Evolutionary conservation across 2,329 filamentous ascomycete species (phyloP), one percentile per base, ranked within the genome.

Genomic region (Rutstroemia sp.): DNA sequence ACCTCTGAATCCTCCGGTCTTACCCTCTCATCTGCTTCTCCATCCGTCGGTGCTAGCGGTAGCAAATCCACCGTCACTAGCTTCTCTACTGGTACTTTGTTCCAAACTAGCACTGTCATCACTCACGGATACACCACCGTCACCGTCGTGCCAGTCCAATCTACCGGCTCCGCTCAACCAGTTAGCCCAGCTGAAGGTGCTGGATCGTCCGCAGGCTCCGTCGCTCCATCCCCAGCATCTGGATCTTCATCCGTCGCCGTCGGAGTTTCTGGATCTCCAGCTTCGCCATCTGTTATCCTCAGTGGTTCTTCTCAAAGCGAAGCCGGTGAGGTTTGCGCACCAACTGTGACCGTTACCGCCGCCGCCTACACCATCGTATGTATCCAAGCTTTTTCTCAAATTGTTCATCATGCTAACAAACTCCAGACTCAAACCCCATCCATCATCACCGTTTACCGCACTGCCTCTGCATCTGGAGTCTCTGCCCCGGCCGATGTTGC

Each of bases 321-420:
- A 9, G 30, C 10, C 12, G 30, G 38, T 53, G 42, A 47, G 21
- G 51, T 37, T 47, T 53, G 51, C 25, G 16, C 42, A 53, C 47
- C 51, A n/a, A 14, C 47, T 19, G 25, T 53, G 25, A 51, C 49
- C 19, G 19, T 51, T 27, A 39, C 49, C 6, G 49, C 49, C 27
- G 38, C 49, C 19, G 34, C 49, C 41, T 51, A 37, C 49, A 48
- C 51, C 34, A 44, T 54, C 48, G 51, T 54, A 54, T 30, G 51
- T 54, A 38, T 53, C 14, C 9, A 34, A 14, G 30, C 30, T 34
- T 34, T 10, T 14, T 19, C 12, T 9, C 0, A 25, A 19, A 19
- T 1, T 9, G 14, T 39, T 39, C 2, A 4, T 25, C 25, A 27
- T 38, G 12, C 44, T 54, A 49, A 54, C 38, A 19, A 39, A 19